These are phyloP conservation scores for Daucus carota DNA, from an alignment of 129 eudicot genomes.

Conservation along the genomic window DNA sequence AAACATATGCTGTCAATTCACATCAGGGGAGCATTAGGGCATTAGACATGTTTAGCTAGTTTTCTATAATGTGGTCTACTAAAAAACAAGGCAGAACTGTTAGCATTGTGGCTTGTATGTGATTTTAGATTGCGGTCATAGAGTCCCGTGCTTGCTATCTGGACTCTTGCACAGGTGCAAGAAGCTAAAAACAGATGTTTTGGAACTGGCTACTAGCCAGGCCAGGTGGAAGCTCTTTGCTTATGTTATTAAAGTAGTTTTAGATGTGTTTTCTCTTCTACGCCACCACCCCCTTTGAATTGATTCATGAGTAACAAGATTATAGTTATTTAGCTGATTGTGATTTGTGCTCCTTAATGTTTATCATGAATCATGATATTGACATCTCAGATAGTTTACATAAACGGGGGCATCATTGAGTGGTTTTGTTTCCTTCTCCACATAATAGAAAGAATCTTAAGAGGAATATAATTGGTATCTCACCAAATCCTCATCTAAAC, in stretches of 20 bases:
- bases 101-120: not conserved
- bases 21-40: not conserved
- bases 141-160: slow-evolving; percentile 11
- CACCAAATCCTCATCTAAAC: not conserved
- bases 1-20: not conserved
- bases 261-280: not conserved
- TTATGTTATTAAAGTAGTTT: not conserved
- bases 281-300: slow-evolving; percentile 23
- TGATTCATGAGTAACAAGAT: not conserved
- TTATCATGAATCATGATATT: not conserved
- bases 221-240: not conserved
- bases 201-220: slow-evolving; percentile 1
- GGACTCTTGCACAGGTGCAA: slow-evolving; percentile 1
- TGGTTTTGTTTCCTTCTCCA: not conserved
- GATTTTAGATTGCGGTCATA: not conserved
- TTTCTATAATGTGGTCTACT: not conserved
- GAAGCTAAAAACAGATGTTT: slow-evolving; percentile 6
- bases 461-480: not conserved
- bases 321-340: not conserved
- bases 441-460: not conserved
- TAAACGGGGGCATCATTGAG: not conserved
- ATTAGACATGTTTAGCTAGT: not conserved
- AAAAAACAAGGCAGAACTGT: not conserved
- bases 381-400: not conserved
- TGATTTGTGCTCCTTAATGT: not conserved